These are phyloP conservation scores for Saussurea involucrata DNA, from an alignment of 129 eudicot species.

Conservation along the genomic window DNA sequence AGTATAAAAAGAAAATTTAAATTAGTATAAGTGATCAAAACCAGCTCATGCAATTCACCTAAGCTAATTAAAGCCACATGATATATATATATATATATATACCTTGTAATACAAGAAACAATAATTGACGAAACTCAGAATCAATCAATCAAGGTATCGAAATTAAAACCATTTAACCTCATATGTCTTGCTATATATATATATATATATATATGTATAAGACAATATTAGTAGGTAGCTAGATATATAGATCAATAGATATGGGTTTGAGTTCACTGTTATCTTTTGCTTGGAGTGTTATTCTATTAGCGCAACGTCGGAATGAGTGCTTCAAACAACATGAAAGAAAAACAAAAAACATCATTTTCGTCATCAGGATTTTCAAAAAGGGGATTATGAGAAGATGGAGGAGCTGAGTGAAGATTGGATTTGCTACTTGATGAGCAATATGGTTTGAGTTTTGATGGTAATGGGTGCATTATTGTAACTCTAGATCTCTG, in stretches of 20 bases:
- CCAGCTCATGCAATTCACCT: not conserved
- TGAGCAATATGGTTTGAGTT: slow-evolving; percentile 18
- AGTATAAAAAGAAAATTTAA: no score
- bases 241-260: not conserved
- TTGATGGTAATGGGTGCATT: slow-evolving; percentile 25
- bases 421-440: slow-evolving; percentile 20
- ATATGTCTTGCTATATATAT: not conserved
- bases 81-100: not conserved
- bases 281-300: not conserved
- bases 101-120: not conserved
- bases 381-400: slow-evolving; percentile 22
- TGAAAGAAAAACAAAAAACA: not conserved
- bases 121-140: slow-evolving; percentile 10
- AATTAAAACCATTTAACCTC: not conserved
- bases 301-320: not conserved
- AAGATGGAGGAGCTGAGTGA: slow-evolving; percentile 40
- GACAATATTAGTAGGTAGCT: not conserved
- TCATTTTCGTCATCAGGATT: not conserved
- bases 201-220: not conserved
- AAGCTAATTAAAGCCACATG: not conserved
- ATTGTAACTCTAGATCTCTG: slow-evolving; percentile 8
- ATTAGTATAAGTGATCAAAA: not conserved
- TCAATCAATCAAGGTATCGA: no score
- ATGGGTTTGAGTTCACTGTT: slow-evolving; percentile 5
- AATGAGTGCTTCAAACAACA: not conserved